Conservation (phyloP, 75 land plant species). For the Larix kaempferi region DNA sequence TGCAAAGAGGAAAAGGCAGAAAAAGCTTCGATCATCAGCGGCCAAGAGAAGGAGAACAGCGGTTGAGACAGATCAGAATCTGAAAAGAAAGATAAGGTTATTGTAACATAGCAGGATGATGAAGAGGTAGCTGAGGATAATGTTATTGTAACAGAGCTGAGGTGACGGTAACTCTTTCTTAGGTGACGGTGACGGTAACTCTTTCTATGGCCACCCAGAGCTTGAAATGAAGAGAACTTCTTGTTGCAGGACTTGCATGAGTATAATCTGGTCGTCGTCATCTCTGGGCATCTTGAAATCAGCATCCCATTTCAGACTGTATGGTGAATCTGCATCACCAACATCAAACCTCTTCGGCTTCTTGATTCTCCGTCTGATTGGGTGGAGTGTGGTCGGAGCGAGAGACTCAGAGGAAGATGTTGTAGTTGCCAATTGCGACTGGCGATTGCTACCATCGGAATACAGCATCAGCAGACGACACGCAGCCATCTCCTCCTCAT, state of each 20-base stretch:
- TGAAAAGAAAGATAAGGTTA: too few species aligned
- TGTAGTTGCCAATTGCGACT: neutral
- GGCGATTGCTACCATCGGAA: neutral
- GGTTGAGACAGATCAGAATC: too few species aligned
- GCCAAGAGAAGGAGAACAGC: too few species aligned
- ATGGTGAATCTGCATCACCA: neutral
- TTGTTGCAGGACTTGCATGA: constrained; percentile 62
- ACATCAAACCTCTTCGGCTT: neutral
- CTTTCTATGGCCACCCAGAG: constrained; percentile 66
- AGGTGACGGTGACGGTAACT: too few species aligned
- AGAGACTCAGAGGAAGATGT: neutral
- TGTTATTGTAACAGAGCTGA: too few species aligned
- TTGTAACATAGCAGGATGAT: too few species aligned
- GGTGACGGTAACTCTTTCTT: too few species aligned
- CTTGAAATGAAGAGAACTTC: constrained; percentile 49
- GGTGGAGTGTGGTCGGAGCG: neutral
- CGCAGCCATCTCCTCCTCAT: constrained; percentile 2
- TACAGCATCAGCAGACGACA: neutral
- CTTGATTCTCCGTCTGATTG: neutral
- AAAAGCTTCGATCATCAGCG: too few species aligned
- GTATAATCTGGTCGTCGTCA: constrained; percentile 4
- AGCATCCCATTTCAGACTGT: neutral
- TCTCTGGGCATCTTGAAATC: too few species aligned
- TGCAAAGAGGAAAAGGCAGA: too few species aligned
- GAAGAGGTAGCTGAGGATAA: too few species aligned